Conservation (phyloP, 2,329 filamentous ascomycete genomes). For the Simplicillium aogashimaense region DNA sequence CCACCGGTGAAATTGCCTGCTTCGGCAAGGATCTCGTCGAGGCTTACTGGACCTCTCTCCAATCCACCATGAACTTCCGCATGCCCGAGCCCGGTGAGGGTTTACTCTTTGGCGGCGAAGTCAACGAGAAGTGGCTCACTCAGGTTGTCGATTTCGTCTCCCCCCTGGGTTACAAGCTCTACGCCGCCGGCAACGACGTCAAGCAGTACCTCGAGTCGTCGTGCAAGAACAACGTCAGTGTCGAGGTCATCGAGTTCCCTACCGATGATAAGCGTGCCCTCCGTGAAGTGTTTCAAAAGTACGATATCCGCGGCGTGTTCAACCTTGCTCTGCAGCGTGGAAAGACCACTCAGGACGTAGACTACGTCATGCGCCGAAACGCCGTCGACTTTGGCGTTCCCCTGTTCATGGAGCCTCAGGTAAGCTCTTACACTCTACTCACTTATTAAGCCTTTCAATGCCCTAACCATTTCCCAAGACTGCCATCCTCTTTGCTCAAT, state of each 20-base stretch:
- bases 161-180: slow-evolving; percentile 91
- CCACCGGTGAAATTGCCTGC: slow-evolving; percentile 96
- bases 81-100: slow-evolving; percentile 90
- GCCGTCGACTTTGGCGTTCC: slow-evolving; percentile 97
- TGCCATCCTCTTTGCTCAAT: slow-evolving; percentile 88
- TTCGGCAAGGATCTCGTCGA: slow-evolving; percentile 94
- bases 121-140: slow-evolving; percentile 59
- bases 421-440: slow-evolving; percentile 32
- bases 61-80: slow-evolving; percentile 99
- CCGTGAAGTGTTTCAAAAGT: slow-evolving; percentile 91
- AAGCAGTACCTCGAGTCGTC: slow-evolving; percentile 73
- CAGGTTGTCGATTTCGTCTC: slow-evolving; percentile 78
- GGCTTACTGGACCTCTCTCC: slow-evolving; percentile 93
- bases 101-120: slow-evolving; percentile 85
- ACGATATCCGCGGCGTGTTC: slow-evolving; percentile 92
- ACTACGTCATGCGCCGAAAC: slow-evolving; percentile 98
- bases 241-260: slow-evolving; percentile 94
- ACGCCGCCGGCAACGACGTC: slow-evolving; percentile 69
- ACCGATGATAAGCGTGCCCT: slow-evolving; percentile 92
- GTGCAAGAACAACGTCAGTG: slow-evolving; percentile 55
- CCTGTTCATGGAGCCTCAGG: slow-evolving; percentile 97
- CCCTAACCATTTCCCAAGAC: slow-evolving; percentile 50
- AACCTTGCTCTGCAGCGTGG: slow-evolving; percentile 80
- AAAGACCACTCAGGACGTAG: slow-evolving; percentile 78
- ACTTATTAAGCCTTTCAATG: neutral